These are phyloP conservation scores for Coemansia sp. DNA, from an alignment of 192 early-diverging fungal genomes.

Conservation along the genomic window DNA sequence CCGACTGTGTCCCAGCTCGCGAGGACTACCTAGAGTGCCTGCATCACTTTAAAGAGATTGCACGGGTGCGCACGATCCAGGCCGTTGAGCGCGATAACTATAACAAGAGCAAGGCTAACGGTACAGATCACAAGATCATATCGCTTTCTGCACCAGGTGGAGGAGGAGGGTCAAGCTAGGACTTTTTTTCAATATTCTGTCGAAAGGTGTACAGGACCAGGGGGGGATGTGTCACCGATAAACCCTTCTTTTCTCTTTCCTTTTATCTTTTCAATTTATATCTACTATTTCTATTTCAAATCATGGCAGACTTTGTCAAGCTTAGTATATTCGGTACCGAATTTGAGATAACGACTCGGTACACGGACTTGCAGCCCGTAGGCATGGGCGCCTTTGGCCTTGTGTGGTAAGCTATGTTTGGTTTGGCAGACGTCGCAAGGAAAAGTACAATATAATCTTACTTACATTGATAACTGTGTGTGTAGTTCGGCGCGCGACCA, in stretches of 20 bases:
- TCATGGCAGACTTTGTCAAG: conserved; percentile 75
- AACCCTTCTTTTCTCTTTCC: background rate
- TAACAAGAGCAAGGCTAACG: conserved; percentile 41
- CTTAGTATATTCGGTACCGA: conserved; percentile 83
- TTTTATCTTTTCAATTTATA: background rate
- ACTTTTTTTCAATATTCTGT: too few relatives aligned
- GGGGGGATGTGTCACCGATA: background rate
- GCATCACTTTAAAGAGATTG: conserved; percentile 89
- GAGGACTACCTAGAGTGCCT: conserved; percentile 98
- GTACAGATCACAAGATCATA: conserved; percentile 53
- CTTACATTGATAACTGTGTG: background rate
- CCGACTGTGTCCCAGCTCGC: conserved; percentile 76
- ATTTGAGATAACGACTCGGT: conserved; percentile 83
- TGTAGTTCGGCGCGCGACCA: conserved; percentile 89
- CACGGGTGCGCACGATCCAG: conserved; percentile 55
- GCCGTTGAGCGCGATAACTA: conserved; percentile 53
- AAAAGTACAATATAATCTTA: background rate
- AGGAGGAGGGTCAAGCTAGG: background rate
- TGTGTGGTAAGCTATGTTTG: conserved; percentile 75
- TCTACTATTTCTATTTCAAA: background rate
- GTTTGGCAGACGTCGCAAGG: too few relatives aligned
- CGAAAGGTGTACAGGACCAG: background rate
- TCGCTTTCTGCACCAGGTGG: conserved; percentile 16
- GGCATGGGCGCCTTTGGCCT: conserved; percentile 99
- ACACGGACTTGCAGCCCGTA: conserved; percentile 90